Percentiles rank a stretch among this genome's conserved stretches.
Conservation (phyloP, 2,329 filamentous ascomycete genomes). For the Botryosphaeria agaves region DNA sequence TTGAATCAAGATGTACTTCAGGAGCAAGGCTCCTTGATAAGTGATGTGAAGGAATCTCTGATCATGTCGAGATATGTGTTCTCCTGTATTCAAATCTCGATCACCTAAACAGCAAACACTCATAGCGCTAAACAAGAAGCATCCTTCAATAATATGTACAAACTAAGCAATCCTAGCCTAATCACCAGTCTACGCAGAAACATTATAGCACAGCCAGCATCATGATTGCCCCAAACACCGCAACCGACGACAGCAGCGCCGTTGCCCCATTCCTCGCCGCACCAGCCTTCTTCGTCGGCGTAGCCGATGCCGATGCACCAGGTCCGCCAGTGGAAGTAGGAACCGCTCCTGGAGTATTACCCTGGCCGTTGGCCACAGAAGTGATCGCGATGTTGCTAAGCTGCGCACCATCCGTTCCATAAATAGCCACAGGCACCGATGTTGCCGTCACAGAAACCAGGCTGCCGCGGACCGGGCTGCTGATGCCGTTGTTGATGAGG, state of each 20-base stretch:
- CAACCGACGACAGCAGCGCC: background rate
- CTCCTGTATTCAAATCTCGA: too few species aligned
- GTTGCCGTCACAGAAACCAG: conserved; percentile 43
- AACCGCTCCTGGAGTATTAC: conserved; percentile 36
- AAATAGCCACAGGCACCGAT: conserved; percentile 39
- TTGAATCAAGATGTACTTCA: too few species aligned
- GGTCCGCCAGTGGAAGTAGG: conserved; percentile 11
- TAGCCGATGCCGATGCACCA: conserved; percentile 1
- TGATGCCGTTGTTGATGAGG: conserved; percentile 63
- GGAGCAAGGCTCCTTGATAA: too few species aligned
- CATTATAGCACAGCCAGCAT: too few species aligned
- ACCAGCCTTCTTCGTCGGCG: conserved; percentile 2
- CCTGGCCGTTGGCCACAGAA: conserved; percentile 30
- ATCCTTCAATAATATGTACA: too few species aligned
- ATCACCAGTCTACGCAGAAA: too few species aligned
- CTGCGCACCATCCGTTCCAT: conserved; percentile 34
- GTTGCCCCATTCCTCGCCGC: background rate
- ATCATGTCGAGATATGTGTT: too few species aligned
- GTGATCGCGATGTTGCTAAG: conserved; percentile 47
- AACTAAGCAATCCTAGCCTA: too few species aligned
- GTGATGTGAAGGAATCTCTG: too few species aligned
- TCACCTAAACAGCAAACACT: too few species aligned
- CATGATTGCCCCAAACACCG: too few species aligned
- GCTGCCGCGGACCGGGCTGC: conserved; percentile 35
- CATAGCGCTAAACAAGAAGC: too few species aligned